Evolutionary conservation across 2,329 filamentous ascomycete species (phyloP).

Genomic region (Aspergillus pseudoterreus): DNA sequence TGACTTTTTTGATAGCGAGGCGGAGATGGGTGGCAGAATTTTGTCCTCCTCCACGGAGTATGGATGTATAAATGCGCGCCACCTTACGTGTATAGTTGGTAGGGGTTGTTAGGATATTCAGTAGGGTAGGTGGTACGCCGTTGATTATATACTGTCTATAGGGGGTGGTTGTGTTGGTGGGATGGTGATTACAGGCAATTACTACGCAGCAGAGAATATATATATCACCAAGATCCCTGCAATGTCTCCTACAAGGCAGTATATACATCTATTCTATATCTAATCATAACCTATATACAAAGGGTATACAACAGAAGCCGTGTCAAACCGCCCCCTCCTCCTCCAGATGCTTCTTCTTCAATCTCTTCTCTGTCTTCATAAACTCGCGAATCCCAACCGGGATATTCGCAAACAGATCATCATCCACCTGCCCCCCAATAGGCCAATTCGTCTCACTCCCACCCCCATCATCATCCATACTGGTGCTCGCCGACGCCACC

Average conservation of each 20-base stretch:
- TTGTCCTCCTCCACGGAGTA: background rate
- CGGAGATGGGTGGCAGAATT: background rate
- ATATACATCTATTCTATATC: background rate
- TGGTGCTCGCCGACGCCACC: conserved; percentile 50
- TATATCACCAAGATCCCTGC: no score
- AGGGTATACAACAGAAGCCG: background rate
- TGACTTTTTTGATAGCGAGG: background rate
- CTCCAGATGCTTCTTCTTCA: conserved; percentile 69
- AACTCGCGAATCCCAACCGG: conserved; percentile 94
- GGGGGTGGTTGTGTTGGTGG: no score
- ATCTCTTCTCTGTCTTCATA: conserved; percentile 91
- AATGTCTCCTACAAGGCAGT: no score
- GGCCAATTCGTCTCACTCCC: conserved; percentile 69
- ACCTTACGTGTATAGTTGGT: no score
- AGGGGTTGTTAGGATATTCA: no score
- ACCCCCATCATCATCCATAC: conserved; percentile 77
- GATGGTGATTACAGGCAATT: no score
- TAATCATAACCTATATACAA: background rate
- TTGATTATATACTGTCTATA: no score
- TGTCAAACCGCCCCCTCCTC: conserved; percentile 37
- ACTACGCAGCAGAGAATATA: no score
- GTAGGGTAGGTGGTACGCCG: no score
- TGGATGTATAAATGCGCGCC: no score
- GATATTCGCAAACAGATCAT: conserved; percentile 72
- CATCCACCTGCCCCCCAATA: conserved; percentile 32